Conservation (phyloP, 2,329 filamentous ascomycete species). For the Botrytis fabae region DNA sequence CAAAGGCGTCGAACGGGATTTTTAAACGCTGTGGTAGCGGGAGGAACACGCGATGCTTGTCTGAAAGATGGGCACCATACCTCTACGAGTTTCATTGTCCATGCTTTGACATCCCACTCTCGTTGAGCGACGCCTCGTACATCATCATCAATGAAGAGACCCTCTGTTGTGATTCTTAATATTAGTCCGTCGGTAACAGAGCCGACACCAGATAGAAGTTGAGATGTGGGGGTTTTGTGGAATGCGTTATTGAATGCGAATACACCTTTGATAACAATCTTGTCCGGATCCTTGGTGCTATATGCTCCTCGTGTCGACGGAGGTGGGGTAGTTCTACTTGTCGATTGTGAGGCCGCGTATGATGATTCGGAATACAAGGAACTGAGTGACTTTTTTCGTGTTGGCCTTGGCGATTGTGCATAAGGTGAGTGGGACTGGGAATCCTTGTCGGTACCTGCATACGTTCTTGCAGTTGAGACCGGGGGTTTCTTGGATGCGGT, state of each 20-base stretch:
- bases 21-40: slow-evolving; percentile 29
- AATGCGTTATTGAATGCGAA: slow-evolving; percentile 91
- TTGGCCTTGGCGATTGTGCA: slow-evolving; percentile 60
- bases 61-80: slow-evolving; percentile 73
- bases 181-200: slow-evolving; percentile 90
- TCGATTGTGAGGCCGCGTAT: slow-evolving; percentile 82
- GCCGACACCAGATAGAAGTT: slow-evolving; percentile 81
- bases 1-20: slow-evolving; percentile 40
- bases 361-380: slow-evolving; percentile 81
- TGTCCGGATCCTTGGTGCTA: slow-evolving; percentile 85
- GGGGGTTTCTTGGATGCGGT: slow-evolving; percentile 47
- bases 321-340: slow-evolving; percentile 79
- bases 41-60: slow-evolving; percentile 44
- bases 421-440: slow-evolving; percentile 77
- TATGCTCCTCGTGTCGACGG: slow-evolving; percentile 77
- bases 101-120: slow-evolving; percentile 98
- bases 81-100: slow-evolving; percentile 92
- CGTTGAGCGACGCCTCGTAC: slow-evolving; percentile 86
- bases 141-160: slow-evolving; percentile 96
- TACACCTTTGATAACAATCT: slow-evolving; percentile 92
- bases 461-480: slow-evolving; percentile 56
- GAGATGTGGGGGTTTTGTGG: slow-evolving; percentile 83
- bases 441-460: slow-evolving; percentile 59
- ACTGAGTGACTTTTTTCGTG: slow-evolving; percentile 62
- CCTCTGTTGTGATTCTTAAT: slow-evolving; percentile 88